These are phyloP conservation scores for Gossypium bickii DNA, from an alignment of 345 rosid species.

Conservation along the genomic window DNA sequence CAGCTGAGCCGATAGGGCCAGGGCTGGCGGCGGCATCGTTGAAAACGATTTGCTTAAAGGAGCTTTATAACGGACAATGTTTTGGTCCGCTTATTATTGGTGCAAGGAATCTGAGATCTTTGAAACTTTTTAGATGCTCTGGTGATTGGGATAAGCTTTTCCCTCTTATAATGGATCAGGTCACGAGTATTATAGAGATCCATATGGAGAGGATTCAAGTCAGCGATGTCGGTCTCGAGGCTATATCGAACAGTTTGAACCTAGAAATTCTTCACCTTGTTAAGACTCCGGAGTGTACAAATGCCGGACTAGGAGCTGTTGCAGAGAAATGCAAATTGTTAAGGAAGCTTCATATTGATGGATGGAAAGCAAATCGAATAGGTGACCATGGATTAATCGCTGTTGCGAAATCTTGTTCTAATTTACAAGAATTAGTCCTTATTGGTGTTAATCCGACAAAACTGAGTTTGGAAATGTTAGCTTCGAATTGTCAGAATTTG, in stretches of 20 bases:
- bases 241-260: conserved; percentile 49
- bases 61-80: conserved; percentile 69
- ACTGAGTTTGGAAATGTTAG: conserved; percentile 48
- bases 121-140: conserved; percentile 79
- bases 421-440: conserved; percentile 67
- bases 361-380: conserved; percentile 61
- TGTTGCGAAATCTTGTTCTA: conserved; percentile 53
- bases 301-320: conserved; percentile 42
- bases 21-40: conserved; percentile 55
- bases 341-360: conserved; percentile 76
- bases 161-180: conserved; percentile 37
- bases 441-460: conserved; percentile 67
- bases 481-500: conserved; percentile 55
- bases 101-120: conserved; percentile 52
- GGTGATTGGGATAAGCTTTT: conserved; percentile 78
- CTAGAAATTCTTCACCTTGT: conserved; percentile 72
- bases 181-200: conserved; percentile 48
- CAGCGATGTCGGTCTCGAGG: conserved; percentile 49
- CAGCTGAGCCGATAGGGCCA: conserved; percentile 59
- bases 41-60: conserved; percentile 65
- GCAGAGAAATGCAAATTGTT: conserved; percentile 56
- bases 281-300: conserved; percentile 65
- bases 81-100: conserved; percentile 64
- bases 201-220: conserved; percentile 73
- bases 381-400: conserved; percentile 60